These are phyloP conservation scores for Thecaphora thlaspeos DNA, from an alignment of 1,284 basidiomycete species.

Conservation along the genomic window DNA sequence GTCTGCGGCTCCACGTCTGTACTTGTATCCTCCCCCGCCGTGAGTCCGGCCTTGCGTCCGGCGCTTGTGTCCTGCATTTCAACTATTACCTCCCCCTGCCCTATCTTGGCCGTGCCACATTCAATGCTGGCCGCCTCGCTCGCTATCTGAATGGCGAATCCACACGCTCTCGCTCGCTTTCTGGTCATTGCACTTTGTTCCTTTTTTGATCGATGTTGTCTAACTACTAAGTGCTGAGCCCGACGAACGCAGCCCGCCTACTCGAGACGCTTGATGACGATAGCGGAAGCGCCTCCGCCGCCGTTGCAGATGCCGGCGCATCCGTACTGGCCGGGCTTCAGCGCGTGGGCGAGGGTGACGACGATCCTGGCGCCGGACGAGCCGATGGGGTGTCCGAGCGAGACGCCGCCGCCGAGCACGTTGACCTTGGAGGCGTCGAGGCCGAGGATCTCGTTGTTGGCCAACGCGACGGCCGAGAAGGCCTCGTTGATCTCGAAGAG, in stretches of 20 bases:
- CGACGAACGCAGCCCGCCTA: neutral
- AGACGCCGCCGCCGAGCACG: constrained; percentile 69
- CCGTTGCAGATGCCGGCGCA: constrained; percentile 93
- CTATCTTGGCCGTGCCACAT: too few relatives aligned
- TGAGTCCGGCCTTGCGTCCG: too few relatives aligned
- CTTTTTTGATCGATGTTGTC: too few relatives aligned
- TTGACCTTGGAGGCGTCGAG: constrained; percentile 83
- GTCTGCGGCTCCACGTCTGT: too few relatives aligned
- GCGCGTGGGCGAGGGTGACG: constrained; percentile 85
- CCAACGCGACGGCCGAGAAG: constrained; percentile 58
- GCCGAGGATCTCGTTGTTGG: constrained; percentile 57
- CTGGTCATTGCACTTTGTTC: too few relatives aligned
- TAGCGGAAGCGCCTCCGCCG: constrained; percentile 48
- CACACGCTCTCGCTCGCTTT: too few relatives aligned
- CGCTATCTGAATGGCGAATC: too few relatives aligned
- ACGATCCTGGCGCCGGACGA: constrained; percentile 93
- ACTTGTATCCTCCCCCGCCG: too few relatives aligned
- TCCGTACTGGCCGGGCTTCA: constrained; percentile 94
- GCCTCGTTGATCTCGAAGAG: constrained; percentile 90
- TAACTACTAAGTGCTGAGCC: too few relatives aligned
- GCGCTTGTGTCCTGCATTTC: too few relatives aligned
- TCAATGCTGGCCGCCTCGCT: too few relatives aligned
- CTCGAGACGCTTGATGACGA: constrained; percentile 42
- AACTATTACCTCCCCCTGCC: too few relatives aligned
- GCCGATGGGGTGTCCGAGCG: constrained; percentile 69